These are phyloP conservation scores for Nigrograna mackinnonii DNA, from an alignment of 2,329 filamentous ascomycete genomes.

Conservation along the genomic window DNA sequence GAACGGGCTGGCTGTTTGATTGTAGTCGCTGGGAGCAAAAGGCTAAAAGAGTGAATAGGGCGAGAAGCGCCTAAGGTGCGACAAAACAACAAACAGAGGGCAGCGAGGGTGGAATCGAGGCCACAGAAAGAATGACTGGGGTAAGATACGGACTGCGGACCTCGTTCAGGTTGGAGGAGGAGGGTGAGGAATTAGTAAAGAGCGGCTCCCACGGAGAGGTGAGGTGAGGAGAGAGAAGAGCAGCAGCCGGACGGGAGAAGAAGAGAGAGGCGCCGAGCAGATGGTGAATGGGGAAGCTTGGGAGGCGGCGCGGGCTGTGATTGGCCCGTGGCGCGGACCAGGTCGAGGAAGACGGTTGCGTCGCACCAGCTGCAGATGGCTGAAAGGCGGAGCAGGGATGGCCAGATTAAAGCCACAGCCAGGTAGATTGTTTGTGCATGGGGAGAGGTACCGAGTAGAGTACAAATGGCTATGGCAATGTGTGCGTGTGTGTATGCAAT, in stretches of 20 bases:
- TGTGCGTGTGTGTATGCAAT: neutral
- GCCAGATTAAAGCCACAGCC: conserved; percentile 21
- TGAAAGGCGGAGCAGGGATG: conserved; percentile 2
- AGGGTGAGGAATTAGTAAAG: conserved; percentile 29
- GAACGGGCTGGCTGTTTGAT: conserved; percentile 9
- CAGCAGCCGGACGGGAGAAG: conserved; percentile 23
- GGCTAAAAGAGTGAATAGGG: conserved; percentile 17
- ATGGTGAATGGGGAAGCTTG: conserved; percentile 25
- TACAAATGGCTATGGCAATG: neutral
- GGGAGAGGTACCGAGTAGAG: conserved; percentile 3
- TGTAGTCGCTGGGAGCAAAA: conserved; percentile 11
- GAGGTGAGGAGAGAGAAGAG: conserved; percentile 33
- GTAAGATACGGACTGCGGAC: conserved; percentile 35
- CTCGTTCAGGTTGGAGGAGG: conserved; percentile 15
- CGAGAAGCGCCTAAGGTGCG: conserved; percentile 5
- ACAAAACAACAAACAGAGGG: conserved; percentile 19
- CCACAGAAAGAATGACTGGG: conserved; percentile 45
- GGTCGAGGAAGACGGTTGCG: conserved; percentile 4
- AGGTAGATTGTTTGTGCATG: conserved; percentile 22
- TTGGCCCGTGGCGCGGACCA: conserved; percentile 5
- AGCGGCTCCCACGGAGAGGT: conserved; percentile 33
- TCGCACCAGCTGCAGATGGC: conserved; percentile 15
- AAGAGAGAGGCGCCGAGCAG: conserved; percentile 25
- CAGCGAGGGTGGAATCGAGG: too few relatives aligned
- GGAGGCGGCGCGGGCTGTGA: conserved; percentile 19